Evolutionary conservation across 208 protist genomes (phyloP).

Genomic region (Porcisia deanei): DNA sequence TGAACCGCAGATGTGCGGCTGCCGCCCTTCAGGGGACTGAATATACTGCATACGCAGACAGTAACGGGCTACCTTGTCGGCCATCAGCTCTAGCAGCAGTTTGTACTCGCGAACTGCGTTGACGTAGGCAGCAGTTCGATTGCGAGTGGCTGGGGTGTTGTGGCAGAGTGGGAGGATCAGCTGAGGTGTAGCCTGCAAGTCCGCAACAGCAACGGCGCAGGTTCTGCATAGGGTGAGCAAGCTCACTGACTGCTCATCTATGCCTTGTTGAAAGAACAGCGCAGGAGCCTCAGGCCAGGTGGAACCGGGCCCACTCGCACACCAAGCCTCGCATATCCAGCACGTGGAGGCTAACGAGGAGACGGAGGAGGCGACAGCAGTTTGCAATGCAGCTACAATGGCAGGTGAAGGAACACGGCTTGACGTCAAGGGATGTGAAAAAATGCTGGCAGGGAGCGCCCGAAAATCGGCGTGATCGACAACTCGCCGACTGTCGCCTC

Average conservation of each 20-base stretch:
- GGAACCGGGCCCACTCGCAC: conserved; percentile 24
- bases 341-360: conserved; percentile 19
- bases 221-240: conserved; percentile 42
- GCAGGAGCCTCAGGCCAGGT: conserved; percentile 25
- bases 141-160: conserved; percentile 29
- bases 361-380: neutral
- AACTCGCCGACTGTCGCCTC: neutral
- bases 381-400: neutral
- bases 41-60: conserved; percentile 27
- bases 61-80: conserved; percentile 27
- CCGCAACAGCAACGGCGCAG: conserved; percentile 38
- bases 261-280: conserved; percentile 26
- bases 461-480: conserved; percentile 7
- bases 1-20: neutral
- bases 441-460: neutral
- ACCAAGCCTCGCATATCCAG: conserved; percentile 54
- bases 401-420: neutral
- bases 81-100: conserved; percentile 42
- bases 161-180: conserved; percentile 39
- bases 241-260: conserved; percentile 9
- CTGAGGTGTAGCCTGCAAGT: conserved; percentile 16
- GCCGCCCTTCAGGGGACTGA: neutral
- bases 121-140: conserved; percentile 45
- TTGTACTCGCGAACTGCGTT: conserved; percentile 52
- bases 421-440: neutral